Evolutionary conservation across 768 basidiomycete species (phyloP).

Genomic region (Naganishia kalamii): DNA sequence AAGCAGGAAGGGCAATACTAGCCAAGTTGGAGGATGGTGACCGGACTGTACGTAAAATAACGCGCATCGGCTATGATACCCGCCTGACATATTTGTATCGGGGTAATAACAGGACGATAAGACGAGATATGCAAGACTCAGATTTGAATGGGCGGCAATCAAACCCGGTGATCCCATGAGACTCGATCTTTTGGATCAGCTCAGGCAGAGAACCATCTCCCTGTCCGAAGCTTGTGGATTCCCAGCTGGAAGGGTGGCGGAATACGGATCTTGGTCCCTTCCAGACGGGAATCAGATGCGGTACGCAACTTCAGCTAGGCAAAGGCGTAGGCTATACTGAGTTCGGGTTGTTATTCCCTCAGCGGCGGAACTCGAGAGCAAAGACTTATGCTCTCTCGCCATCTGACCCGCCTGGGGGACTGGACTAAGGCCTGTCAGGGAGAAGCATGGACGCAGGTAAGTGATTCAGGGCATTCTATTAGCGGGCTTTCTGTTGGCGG

Average conservation of each 20-base stretch:
- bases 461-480: conserved; percentile 1
- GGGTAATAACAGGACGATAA: conserved; percentile 39
- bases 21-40: conserved; percentile 27
- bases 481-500: too few species aligned
- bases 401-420: conserved; percentile 33
- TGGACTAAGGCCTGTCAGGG: conserved; percentile 38
- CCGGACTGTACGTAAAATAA: too few species aligned
- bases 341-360: too few species aligned
- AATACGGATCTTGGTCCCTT: not conserved
- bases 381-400: conserved; percentile 28
- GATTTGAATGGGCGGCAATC: conserved; percentile 29
- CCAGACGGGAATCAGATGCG: conserved; percentile 20
- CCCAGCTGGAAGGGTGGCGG: not conserved
- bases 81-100: too few species aligned
- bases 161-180: conserved; percentile 20
- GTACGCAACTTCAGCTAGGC: too few species aligned
- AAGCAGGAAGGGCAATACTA: conserved; percentile 31
- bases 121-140: conserved; percentile 37
- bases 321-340: too few species aligned
- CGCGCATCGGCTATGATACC: too few species aligned
- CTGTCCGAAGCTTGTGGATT: conserved; percentile 27
- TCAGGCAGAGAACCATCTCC: conserved; percentile 28
- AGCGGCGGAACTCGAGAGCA: not conserved
- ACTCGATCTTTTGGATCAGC: conserved; percentile 16
- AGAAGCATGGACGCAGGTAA: conserved; percentile 32